Evolutionary conservation across 495 filamentous ascomycete species (phyloP).

Genomic region (Pyrenopolyporus hunteri): DNA sequence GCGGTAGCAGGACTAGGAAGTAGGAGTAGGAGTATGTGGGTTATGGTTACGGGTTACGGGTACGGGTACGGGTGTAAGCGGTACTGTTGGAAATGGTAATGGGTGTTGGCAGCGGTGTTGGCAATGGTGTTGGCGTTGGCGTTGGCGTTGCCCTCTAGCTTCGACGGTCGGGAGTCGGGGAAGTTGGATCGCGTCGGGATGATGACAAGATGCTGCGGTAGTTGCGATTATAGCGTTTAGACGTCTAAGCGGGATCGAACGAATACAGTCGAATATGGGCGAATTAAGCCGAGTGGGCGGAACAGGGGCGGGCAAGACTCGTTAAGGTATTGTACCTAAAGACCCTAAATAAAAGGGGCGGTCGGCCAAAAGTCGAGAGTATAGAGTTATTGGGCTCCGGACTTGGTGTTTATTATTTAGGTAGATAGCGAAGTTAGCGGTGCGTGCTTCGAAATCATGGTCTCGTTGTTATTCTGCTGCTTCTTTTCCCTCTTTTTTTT

Average conservation of each 20-base stretch:
- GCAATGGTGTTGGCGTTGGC: neutral
- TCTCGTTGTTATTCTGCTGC: neutral
- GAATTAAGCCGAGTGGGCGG: neutral
- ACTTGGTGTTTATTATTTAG: slow-evolving; percentile 33
- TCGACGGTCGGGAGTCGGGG: slow-evolving; percentile 1
- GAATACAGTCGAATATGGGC: neutral
- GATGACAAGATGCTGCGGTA: slow-evolving; percentile 12
- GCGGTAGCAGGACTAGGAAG: too few relatives aligned
- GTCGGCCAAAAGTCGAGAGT: slow-evolving; percentile 32
- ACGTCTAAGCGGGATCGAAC: slow-evolving; percentile 1
- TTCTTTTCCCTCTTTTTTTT: neutral
- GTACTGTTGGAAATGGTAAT: neutral
- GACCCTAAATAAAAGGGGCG: slow-evolving; percentile 36
- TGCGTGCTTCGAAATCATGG: slow-evolving; percentile 19
- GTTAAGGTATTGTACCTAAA: too few relatives aligned
- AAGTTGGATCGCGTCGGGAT: slow-evolving; percentile 13
- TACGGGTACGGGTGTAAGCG: neutral
- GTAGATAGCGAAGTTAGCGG: slow-evolving; percentile 34
- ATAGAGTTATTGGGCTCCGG: slow-evolving; percentile 41
- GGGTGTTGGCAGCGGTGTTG: neutral
- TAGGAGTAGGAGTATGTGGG: too few relatives aligned
- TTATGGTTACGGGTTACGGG: too few relatives aligned
- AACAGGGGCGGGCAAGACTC: neutral
- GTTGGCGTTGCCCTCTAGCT: neutral
- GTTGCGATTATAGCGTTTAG: slow-evolving; percentile 12